Base-by-base conservation (phyloP, 179 eudicot species). In the Sideroxylon spinosum region DNA sequence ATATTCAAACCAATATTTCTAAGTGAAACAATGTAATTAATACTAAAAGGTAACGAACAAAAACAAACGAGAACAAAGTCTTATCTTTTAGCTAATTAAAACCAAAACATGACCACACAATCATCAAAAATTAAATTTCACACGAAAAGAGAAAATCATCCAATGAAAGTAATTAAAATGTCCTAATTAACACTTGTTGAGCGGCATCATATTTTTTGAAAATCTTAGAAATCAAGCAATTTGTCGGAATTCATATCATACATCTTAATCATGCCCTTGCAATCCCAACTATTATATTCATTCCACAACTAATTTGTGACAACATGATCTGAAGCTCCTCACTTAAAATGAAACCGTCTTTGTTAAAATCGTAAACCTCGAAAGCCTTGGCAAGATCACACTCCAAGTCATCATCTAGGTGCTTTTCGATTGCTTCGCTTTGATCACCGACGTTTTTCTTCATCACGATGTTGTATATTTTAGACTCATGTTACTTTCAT, bases 171-270 rank as follows among this genome's bases (percentile, higher is more conserved):
- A 37, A 29, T 29, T 29, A 37, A 1, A 37, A 37, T 37, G 5
- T 37, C 4, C 44, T 37, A 37, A 37, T 37, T 3, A 37, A 3
- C 6, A 37, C 44, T 37, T 37, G 44, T 3, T 37, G 44, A 37
- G 44, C 44, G 3, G 2, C 95, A 91, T 89, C 97, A 89, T 92
- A 10, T 44, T 78, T 87, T 90, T 92, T n/a, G n/a, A 46, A 93
- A 90, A 87, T 93, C 97, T 1, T 87, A 83, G 73, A 93, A 93
- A 80, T 93, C 95, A 9, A 93, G 86, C 68, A 86, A 69, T 59
- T 95, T 93, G 75, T 91, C 93, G 4, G 85, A 79, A 77, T 90
- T 90, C 11, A 59, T 78, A 84, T 91, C 95, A 74, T 81, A 92
- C 49, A 80, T 81, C 2, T 57, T 25, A 61, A 93, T 89, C 82